Base-by-base conservation (phyloP, 192 early-diverging fungal species). In the Coemansia sp. region DNA sequence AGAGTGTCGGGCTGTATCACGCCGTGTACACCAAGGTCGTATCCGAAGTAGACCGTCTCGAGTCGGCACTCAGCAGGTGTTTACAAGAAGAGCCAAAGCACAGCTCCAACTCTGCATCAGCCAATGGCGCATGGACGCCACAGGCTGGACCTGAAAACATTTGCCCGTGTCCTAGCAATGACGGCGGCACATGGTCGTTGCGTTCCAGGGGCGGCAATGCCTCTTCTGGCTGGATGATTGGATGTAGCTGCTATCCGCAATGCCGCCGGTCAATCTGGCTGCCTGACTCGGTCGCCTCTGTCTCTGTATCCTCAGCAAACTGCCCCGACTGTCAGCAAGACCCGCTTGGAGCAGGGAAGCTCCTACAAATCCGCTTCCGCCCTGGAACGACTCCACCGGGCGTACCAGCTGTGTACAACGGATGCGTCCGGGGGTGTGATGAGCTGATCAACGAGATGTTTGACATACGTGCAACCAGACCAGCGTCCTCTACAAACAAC, bases 1-100 rank as follows among this genome's bases (percentile, higher is more conserved):
- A 91, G 33, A 79, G 72, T 23, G 58, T 94, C 13, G 53, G 65
- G 3, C 74, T 84, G 67, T 97, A 97, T 69, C 46, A 67, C 40
- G 70, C 78, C 1, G 89, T 93, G 10, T 97, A 86, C 67, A 38
- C 60, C 2, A 76, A 59, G 23, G 78, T 81, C 5, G 65, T 47
- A 3, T 28, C 52, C 6, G 80, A 85, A 20, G 59, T 78, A 8
- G 64, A 50, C 7, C 68, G 51, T 37, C 74, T 87, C 23, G 80
- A 78, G 37, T 52, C 44, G 13, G 74, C 47, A 7, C 68, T 80
- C 57, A 47, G 45, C 30, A 61, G 62, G 34, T 62, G 55, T 43
- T 50, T 80, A 22, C 60, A 60, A 23, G 50, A 63, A 18, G 46
- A 50, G 2, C 55, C 47, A 7, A 15, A 30, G 11, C 10, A 38